phyloP scores from a whole-genome alignment of 306 rosid genomes.

The Acacia acuminata region DNA sequence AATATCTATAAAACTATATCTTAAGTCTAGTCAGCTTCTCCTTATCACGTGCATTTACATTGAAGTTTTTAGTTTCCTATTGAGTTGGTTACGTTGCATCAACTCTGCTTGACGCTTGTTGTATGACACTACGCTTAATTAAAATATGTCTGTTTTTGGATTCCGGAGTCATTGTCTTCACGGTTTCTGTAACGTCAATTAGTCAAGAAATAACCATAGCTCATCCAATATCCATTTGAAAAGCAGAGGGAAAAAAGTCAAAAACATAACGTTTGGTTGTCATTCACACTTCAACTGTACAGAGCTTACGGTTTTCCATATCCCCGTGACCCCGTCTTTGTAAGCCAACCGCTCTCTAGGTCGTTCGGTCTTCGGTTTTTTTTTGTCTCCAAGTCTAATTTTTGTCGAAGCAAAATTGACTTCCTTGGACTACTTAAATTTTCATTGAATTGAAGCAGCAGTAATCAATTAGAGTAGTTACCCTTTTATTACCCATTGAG shows the following conservation, averaged over 20 bases:
- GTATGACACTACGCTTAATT: conserved; percentile 30
- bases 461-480: neutral
- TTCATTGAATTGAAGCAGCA: neutral
- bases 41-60: conserved; percentile 33
- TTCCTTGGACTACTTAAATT: neutral
- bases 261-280: conserved; percentile 14
- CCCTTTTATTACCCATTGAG: neutral
- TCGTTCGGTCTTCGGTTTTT: neutral
- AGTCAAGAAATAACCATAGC: neutral
- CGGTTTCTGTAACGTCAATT: conserved; percentile 10
- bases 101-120: conserved; percentile 33
- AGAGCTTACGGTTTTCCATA: conserved; percentile 17
- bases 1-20: neutral
- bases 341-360: neutral
- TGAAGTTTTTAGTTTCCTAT: conserved; percentile 19
- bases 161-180: conserved; percentile 21
- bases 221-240: neutral
- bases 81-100: conserved; percentile 33
- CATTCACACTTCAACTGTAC: conserved; percentile 1
- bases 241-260: conserved; percentile 23
- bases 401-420: neutral
- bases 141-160: conserved; percentile 31
- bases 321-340: neutral
- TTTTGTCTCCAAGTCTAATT: neutral
- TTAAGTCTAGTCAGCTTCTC: conserved; percentile 5